phyloP scores from a whole-genome alignment of 2,329 filamentous ascomycete species.

The Talaromyces piceae region DNA sequence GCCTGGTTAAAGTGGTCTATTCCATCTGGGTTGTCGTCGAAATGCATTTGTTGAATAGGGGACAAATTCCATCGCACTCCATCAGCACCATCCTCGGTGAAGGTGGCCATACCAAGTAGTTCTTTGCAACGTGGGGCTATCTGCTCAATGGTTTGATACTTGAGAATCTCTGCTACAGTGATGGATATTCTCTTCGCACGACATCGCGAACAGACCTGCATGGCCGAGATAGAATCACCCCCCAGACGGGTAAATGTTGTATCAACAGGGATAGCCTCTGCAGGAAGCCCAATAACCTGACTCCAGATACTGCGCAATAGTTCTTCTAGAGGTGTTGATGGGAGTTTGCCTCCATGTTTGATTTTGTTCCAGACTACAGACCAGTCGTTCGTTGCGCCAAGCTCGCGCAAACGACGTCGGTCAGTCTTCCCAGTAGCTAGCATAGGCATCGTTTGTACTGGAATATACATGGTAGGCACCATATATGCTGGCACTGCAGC shows the following conservation, averaged over 20 bases:
- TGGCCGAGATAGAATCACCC: slow-evolving; percentile 4
- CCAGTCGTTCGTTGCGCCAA: neutral
- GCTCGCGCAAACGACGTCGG: neutral
- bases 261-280: neutral
- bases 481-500: slow-evolving; percentile 16
- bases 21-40: neutral
- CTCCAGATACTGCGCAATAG: neutral
- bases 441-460: neutral
- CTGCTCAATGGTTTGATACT: slow-evolving; percentile 1
- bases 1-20: neutral
- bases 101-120: neutral
- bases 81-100: neutral
- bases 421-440: slow-evolving; percentile 4
- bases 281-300: neutral
- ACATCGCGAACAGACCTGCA: neutral
- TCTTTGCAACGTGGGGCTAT: neutral
- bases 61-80: neutral
- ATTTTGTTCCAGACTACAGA: slow-evolving; percentile 4
- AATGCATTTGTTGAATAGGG: neutral
- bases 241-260: neutral
- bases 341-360: neutral
- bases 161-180: neutral
- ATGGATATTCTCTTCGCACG: neutral
- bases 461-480: slow-evolving; percentile 15
- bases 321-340: neutral